A percentile compares a stretch with the other conserved stretches of the same genome.
These are phyloP conservation scores for Dryadomyces quercivorus DNA, from an alignment of 2,329 filamentous ascomycete species.

Conservation along the genomic window DNA sequence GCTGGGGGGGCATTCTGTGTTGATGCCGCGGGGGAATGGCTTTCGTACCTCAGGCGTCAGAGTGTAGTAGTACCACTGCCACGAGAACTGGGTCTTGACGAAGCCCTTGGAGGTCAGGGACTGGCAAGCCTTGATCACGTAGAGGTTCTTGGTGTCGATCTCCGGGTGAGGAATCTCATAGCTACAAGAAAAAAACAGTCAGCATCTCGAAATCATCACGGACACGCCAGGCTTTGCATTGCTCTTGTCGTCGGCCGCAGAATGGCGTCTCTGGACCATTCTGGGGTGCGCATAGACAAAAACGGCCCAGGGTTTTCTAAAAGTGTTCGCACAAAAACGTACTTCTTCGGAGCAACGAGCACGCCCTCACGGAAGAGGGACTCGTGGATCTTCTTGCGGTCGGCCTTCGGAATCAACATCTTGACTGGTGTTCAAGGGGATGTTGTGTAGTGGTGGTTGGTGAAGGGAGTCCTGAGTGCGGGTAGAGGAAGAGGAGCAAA, in stretches of 20 bases:
- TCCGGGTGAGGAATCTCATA: slow-evolving; percentile 55
- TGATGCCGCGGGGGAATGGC: no score
- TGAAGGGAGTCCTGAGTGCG: slow-evolving; percentile 1
- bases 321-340: slow-evolving; percentile 4
- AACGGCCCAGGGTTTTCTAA: no score
- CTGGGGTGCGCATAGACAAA: neutral
- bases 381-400: slow-evolving; percentile 99
- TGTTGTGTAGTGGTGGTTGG: slow-evolving; percentile 16
- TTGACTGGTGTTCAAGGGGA: slow-evolving; percentile 29
- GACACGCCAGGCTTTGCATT: neutral
- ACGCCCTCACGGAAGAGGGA: slow-evolving; percentile 84
- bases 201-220: neutral
- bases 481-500: slow-evolving; percentile 5
- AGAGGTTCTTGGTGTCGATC: slow-evolving; percentile 99
- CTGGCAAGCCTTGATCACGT: slow-evolving; percentile 97
- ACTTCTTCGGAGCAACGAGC: slow-evolving; percentile 95
- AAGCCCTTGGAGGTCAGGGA: slow-evolving; percentile 93
- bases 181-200: slow-evolving; percentile 12
- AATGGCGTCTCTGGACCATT: no score
- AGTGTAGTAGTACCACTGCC: slow-evolving; percentile 99
- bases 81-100: slow-evolving; percentile 99
- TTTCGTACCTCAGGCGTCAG: slow-evolving; percentile 32
- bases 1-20: neutral
- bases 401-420: slow-evolving; percentile 98
- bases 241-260: neutral